Evolutionary conservation across 345 rosid genomes (phyloP), one percentile per base, ranked within the genome.

Genomic region (Eucalyptus pumila): DNA sequence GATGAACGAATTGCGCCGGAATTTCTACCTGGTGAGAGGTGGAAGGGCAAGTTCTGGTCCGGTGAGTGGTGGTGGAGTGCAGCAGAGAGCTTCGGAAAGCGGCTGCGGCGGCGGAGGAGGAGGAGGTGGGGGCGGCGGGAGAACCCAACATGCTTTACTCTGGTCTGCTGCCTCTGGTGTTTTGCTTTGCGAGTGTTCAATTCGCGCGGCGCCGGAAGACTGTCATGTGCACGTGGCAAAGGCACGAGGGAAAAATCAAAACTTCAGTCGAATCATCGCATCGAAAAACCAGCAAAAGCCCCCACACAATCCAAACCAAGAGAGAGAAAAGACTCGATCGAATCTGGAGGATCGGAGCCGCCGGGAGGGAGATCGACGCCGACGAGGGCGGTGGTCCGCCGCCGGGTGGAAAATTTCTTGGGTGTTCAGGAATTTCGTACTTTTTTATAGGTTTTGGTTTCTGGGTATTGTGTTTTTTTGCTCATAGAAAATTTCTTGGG

Each of bases 81-180:
- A 87, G 30, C 32, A 49, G 88, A 45, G 80, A 87, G 27, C 27
- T 62, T 42, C 30, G 52, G 52, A 62, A 34, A 50, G 80, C 4
- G 11, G 80, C 32, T 5, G 80, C 54, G 72, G 67, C 9, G 26
- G 87, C 3, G 45, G 56, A 1, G 72, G 88, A 0, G 27, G 62
- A 4, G 60, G 62, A 56, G 62, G 62, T 0, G 13, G 62, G 30
- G 62, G 30, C 42, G 81, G 88, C 27, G 51, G 88, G 50, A 87
- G 88, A 76, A 40, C 47, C 83, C 83, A 76, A 76, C 83, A 76
- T 76, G 45, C 83, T 56, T 76, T 6, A 10, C 62, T 24, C 0
- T 0, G 30, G 30, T 56, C 30, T 4, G 62, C 62, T 24, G 26
- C 4, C 58, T 19, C 1, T 0, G 5, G 58, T 52, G 24, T 52